Conservation (phyloP, 768 basidiomycete species). For the Mycena kentingensis region DNA sequence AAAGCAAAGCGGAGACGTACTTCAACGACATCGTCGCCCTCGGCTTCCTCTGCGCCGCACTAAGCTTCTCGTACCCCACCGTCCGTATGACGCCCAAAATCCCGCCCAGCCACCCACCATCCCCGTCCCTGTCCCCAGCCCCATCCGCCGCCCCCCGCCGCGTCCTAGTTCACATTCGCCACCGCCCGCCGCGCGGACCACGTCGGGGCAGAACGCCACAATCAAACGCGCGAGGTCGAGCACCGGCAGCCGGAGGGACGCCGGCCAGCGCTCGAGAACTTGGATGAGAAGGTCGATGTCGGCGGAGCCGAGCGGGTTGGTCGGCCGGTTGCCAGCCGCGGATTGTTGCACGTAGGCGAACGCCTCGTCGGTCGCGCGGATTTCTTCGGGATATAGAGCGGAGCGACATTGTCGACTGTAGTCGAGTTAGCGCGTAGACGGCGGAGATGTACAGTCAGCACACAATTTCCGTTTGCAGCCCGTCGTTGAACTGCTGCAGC, state of each 20-base stretch:
- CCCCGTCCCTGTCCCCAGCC: too few relatives aligned
- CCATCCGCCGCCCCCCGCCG: conserved; percentile 50
- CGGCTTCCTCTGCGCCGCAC: conserved; percentile 55
- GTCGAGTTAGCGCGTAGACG: background rate
- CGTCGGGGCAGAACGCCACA: conserved; percentile 60
- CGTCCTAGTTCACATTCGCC: conserved; percentile 83
- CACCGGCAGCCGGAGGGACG: conserved; percentile 79
- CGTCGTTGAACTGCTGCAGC: too few relatives aligned
- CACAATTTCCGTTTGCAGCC: conserved; percentile 68
- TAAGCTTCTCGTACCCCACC: conserved; percentile 42
- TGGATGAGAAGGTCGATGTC: conserved; percentile 66
- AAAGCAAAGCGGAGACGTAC: conserved; percentile 50
- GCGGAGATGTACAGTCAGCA: conserved; percentile 29
- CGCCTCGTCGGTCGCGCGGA: conserved; percentile 55
- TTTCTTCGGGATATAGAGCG: conserved; percentile 71
- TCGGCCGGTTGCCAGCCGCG: conserved; percentile 39
- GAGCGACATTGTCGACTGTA: conserved; percentile 67
- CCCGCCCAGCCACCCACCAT: conserved; percentile 56
- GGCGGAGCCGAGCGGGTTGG: conserved; percentile 38
- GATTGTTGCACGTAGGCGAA: conserved; percentile 61
- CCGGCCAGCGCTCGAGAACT: conserved; percentile 75
- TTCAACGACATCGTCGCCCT: conserved; percentile 82
- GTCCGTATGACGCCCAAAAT: conserved; percentile 78
- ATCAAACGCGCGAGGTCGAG: conserved; percentile 85
- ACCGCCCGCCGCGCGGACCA: conserved; percentile 58